phyloP scores from a whole-genome alignment of 371 early-diverging fungal genomes.

The Mortierella sp. region DNA sequence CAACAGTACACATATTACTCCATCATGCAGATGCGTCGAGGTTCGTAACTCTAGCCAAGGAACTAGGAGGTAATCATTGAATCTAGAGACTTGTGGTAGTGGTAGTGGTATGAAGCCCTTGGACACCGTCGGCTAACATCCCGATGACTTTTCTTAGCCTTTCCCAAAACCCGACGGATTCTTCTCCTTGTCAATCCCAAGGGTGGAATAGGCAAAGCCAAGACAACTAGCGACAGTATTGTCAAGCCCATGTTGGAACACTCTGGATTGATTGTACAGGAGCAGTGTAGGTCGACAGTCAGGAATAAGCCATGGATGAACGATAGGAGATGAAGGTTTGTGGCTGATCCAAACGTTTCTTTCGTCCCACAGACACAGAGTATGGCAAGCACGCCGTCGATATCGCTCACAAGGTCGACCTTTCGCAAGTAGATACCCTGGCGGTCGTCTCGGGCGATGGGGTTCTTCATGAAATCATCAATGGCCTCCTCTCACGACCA shows the following conservation, averaged over 20 bases:
- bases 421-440: slow-evolving; percentile 64
- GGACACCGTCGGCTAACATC: too few relatives aligned
- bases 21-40: slow-evolving; percentile 13
- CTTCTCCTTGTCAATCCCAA: slow-evolving; percentile 76
- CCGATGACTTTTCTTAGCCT: too few relatives aligned
- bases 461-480: slow-evolving; percentile 80
- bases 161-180: slow-evolving; percentile 26
- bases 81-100: too few relatives aligned
- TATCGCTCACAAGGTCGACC: slow-evolving; percentile 67
- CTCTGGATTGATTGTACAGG: slow-evolving; percentile 33
- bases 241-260: slow-evolving; percentile 73
- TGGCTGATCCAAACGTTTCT: slow-evolving; percentile 9
- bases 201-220: slow-evolving; percentile 75
- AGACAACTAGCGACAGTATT: slow-evolving; percentile 61
- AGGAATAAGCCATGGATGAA: too few relatives aligned
- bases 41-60: slow-evolving; percentile 19
- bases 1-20: slow-evolving; percentile 17
- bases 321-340: too few relatives aligned
- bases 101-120: too few relatives aligned
- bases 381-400: slow-evolving; percentile 72
- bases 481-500: slow-evolving; percentile 74
- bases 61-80: slow-evolving; percentile 29
- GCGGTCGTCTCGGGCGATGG: slow-evolving; percentile 85
- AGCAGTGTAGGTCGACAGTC: slow-evolving; percentile 24
- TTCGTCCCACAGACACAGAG: slow-evolving; percentile 64